Evolutionary conservation across 2,329 filamentous ascomycete species (phyloP), one percentile per base, ranked within the genome.

Genomic region (Aspergillus jensenii): DNA sequence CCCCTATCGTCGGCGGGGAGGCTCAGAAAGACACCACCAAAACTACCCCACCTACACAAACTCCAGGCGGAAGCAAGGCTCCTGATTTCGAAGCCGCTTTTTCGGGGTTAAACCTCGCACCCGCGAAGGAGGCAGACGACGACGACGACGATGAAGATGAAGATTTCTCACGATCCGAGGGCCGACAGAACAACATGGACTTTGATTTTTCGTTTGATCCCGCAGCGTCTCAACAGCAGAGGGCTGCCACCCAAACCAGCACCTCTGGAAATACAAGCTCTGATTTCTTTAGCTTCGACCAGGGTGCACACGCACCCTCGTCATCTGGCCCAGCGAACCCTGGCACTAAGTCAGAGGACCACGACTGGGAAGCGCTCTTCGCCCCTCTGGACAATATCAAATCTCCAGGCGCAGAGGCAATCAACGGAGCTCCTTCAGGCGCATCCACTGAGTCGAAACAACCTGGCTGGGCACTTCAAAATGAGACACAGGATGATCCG

Each of bases 291-390:
- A 69, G 62, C 50, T 76, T 76, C 58, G 68, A 77, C 56, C 67
- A 68, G 52, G 69, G 70, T 48, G 62, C 62, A 15, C 57, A 63
- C 23, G 61, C 67, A 19, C 57, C 69, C 1, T 57, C 71, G 33
- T 60, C 74, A n/a, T 55, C 73, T 43, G 63, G 76, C 55, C 71
- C 79, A 54, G 70, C 73, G 46, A 71, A 77, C 58, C 70, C 74
- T 48, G 71, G 72, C 45, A 64, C 75, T 44, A 74, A 76, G 59
- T 70, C 74, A 23, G 71, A 75, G 2, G 74, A 78, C 35, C 90
- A 96, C 66, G 93, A 98, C 73, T 98, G 95, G 95, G 93, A 98
- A 69, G 90, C 91, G 40, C 91, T 98, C 55, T 98, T 98, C 76
- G 89, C 90, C 2, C 88, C 88, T 25, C 79, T 96, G 7, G 90